Percentiles rank a stretch among this genome's conserved stretches.
These are phyloP conservation scores for Chytriomyces sp. DNA, from an alignment of 192 early-diverging fungal species.

Conservation along the genomic window DNA sequence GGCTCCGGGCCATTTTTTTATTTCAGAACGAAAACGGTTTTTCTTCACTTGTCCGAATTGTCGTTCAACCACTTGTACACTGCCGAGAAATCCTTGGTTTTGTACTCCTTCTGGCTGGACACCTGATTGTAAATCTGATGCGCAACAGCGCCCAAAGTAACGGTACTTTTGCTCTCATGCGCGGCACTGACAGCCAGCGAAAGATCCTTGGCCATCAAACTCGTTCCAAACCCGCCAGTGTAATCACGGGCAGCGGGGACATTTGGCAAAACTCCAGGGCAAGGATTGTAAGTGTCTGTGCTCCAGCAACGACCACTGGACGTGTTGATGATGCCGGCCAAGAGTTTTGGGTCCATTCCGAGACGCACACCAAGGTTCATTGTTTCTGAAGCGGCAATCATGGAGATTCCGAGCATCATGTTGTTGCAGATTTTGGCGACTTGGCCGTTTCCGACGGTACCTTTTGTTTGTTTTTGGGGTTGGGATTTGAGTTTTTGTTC, in stretches of 20 bases:
- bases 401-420: slow-evolving; percentile 90
- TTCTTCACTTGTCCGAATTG: not conserved
- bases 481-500: slow-evolving; percentile 15
- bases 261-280: slow-evolving; percentile 78
- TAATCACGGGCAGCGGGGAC: slow-evolving; percentile 82
- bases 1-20: no score
- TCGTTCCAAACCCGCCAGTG: slow-evolving; percentile 86
- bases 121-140: slow-evolving; percentile 84
- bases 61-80: slow-evolving; percentile 48
- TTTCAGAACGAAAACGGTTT: no score
- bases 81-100: slow-evolving; percentile 79
- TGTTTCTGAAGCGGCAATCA: slow-evolving; percentile 91
- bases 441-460: slow-evolving; percentile 81
- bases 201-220: slow-evolving; percentile 93
- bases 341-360: slow-evolving; percentile 85
- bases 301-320: slow-evolving; percentile 91
- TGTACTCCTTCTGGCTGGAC: slow-evolving; percentile 64
- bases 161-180: slow-evolving; percentile 69
- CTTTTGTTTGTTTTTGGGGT: slow-evolving; percentile 91
- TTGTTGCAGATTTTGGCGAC: slow-evolving; percentile 98
- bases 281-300: slow-evolving; percentile 90
- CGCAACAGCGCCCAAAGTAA: slow-evolving; percentile 75
- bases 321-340: slow-evolving; percentile 87
- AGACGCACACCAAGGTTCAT: slow-evolving; percentile 88
- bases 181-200: slow-evolving; percentile 88